A percentile compares a stretch with the other conserved stretches of the same genome.
Conservation (phyloP, 1,284 basidiomycete species). For the Boletus sp. region DNA sequence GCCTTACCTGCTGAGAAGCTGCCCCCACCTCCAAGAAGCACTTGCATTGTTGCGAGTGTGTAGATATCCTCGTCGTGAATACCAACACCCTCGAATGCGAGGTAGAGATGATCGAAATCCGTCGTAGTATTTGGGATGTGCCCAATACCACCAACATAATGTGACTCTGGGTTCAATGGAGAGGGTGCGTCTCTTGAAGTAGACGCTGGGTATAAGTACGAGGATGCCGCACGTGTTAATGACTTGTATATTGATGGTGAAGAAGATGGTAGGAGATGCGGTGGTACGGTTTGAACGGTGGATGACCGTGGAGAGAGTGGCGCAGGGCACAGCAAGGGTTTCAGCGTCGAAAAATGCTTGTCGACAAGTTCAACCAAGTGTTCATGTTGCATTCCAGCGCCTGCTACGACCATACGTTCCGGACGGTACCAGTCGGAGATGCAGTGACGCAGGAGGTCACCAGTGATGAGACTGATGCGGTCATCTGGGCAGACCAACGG, state of each 20-base stretch:
- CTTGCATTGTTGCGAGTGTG: slow-evolving; percentile 91
- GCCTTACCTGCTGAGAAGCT: slow-evolving; percentile 85
- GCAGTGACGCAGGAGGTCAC: slow-evolving; percentile 60
- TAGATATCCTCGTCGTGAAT: slow-evolving; percentile 95
- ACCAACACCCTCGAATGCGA: slow-evolving; percentile 89
- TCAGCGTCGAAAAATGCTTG: slow-evolving; percentile 79
- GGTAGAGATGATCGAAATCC: slow-evolving; percentile 91
- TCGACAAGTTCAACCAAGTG: slow-evolving; percentile 82
- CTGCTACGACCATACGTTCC: slow-evolving; percentile 92
- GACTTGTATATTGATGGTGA: slow-evolving; percentile 60
- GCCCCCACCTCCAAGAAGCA: slow-evolving; percentile 92
- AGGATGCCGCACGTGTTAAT: slow-evolving; percentile 66
- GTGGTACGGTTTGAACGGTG: slow-evolving; percentile 37
- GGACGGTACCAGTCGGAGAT: slow-evolving; percentile 87
- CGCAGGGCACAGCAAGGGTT: slow-evolving; percentile 35
- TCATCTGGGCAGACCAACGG: slow-evolving; percentile 87
- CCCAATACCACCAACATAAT: slow-evolving; percentile 83
- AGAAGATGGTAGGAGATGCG: slow-evolving; percentile 53
- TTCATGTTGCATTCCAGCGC: slow-evolving; percentile 88
- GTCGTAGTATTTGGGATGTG: slow-evolving; percentile 67
- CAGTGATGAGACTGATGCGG: slow-evolving; percentile 70
- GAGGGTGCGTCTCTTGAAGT: slow-evolving; percentile 27
- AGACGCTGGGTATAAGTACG: slow-evolving; percentile 58
- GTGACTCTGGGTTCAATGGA: slow-evolving; percentile 43
- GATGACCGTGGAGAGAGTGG: slow-evolving; percentile 34